Evolutionary conservation across 78 protist genomes (phyloP).

Genomic region (Creolimax fragrantissima): DNA sequence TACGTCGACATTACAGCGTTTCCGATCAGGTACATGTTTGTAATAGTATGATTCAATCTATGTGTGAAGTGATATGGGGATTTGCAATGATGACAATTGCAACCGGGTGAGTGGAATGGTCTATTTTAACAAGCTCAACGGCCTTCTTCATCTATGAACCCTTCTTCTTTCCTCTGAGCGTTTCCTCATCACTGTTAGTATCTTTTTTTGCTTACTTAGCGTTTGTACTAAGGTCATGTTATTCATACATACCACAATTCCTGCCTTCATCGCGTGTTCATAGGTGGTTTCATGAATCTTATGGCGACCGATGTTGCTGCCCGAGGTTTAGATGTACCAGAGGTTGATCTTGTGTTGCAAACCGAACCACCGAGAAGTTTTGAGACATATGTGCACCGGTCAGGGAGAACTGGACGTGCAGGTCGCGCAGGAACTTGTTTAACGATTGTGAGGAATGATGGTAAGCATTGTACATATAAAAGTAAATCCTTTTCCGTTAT

Average conservation of each 20-base stretch:
- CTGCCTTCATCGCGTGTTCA: constrained; percentile 13
- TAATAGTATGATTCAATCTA: no score
- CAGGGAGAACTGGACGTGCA: constrained; percentile 94
- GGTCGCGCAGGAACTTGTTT: constrained; percentile 83
- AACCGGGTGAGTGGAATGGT: not conserved
- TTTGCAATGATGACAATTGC: no score
- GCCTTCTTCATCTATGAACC: no score
- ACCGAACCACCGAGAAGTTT: constrained; percentile 69
- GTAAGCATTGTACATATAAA: no score
- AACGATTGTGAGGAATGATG: constrained; percentile 21
- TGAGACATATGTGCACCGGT: constrained; percentile 89
- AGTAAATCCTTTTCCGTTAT: no score
- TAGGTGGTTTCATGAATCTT: not conserved
- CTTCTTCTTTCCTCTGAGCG: not conserved
- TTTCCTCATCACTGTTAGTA: no score
- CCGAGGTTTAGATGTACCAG: constrained; percentile 74
- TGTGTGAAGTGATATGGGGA: no score
- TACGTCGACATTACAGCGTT: not conserved
- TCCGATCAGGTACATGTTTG: not conserved
- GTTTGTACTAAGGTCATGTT: no score
- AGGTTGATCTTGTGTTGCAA: constrained; percentile 68
- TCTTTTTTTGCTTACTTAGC: no score
- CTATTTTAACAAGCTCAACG: no score
- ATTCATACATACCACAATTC: no score
- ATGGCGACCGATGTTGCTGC: constrained; percentile 74